Percentiles rank a stretch among this genome's conserved stretches.
Evolutionary conservation across 306 rosid genomes (phyloP).

Genomic region (Fagus sylvatica): DNA sequence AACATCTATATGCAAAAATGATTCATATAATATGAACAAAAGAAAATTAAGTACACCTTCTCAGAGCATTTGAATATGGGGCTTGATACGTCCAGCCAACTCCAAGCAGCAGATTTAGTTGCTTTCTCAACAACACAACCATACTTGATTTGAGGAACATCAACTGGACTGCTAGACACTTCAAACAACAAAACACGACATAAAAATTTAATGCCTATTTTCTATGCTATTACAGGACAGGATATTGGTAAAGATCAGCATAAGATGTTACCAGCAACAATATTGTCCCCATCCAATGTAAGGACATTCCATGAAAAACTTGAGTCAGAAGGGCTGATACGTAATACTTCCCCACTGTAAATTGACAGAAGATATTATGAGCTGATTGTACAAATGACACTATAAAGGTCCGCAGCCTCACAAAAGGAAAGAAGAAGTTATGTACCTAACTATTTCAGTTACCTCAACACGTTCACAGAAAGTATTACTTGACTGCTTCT

Average conservation of each 20-base stretch:
- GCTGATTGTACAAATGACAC: constrained; percentile 15
- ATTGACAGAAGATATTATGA: constrained; percentile 24
- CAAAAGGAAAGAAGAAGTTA: constrained; percentile 17
- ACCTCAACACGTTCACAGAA: constrained; percentile 76
- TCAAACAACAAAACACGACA: constrained; percentile 31
- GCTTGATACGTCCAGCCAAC: constrained; percentile 66
- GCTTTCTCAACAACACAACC: constrained; percentile 59
- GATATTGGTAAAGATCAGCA: constrained; percentile 21
- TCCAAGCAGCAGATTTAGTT: constrained; percentile 56
- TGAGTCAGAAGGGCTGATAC: constrained; percentile 66
- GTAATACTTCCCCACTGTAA: constrained; percentile 66
- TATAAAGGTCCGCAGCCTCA: background rate
- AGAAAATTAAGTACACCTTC: constrained; percentile 53
- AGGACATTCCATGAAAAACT: constrained; percentile 79
- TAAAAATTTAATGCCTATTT: background rate
- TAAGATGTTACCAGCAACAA: constrained; percentile 77
- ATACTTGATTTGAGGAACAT: constrained; percentile 79
- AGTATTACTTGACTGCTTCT: constrained; percentile 68
- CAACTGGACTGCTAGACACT: constrained; percentile 90
- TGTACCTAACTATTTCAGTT: constrained; percentile 15
- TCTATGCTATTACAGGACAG: constrained; percentile 12
- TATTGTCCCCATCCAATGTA: constrained; percentile 71
- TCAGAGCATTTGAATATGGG: constrained; percentile 66
- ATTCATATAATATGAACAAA: constrained; percentile 3
- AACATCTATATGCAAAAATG: constrained; percentile 17